A percentile compares a stretch with the other conserved stretches of the same genome.
Evolutionary conservation across 176 grass and related monocot genomes (phyloP).

Genomic region (barley (Hordeum vulgare)): DNA sequence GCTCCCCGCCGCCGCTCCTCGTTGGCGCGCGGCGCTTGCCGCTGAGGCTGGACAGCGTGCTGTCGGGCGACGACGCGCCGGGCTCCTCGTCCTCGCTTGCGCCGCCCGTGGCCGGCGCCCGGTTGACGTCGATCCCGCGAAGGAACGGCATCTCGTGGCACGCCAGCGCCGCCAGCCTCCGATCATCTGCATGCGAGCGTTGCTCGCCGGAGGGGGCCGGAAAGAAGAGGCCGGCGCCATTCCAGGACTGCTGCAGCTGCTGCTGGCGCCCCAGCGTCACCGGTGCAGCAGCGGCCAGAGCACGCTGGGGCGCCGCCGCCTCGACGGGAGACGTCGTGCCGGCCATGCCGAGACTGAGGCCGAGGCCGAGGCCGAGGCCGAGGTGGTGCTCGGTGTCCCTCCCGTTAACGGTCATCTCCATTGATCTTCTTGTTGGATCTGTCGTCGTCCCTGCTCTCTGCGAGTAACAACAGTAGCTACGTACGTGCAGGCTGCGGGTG

Average conservation of each 20-base stretch:
- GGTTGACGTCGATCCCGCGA: slow-evolving; percentile 81
- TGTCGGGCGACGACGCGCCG: slow-evolving; percentile 65
- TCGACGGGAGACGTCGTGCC: neutral
- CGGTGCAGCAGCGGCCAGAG: neutral
- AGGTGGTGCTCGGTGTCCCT: neutral
- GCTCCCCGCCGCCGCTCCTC: neutral
- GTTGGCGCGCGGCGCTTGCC: slow-evolving; percentile 26
- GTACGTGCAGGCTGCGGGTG: neutral
- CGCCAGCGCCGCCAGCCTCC: neutral
- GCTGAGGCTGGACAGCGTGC: slow-evolving; percentile 67
- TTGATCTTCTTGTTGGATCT: neutral
- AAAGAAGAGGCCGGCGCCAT: slow-evolving; percentile 27
- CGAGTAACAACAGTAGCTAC: neutral
- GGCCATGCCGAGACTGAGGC: slow-evolving; percentile 48
- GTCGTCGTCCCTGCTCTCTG: neutral
- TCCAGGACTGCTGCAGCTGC: slow-evolving; percentile 21
- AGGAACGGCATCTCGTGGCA: slow-evolving; percentile 51
- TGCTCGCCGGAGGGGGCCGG: neutral
- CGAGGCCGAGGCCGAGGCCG: slow-evolving; percentile 7
- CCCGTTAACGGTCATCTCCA: slow-evolving; percentile 17
- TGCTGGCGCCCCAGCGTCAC: neutral
- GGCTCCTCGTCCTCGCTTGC: slow-evolving; percentile 56
- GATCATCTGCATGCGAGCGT: neutral
- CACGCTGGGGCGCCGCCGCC: neutral
- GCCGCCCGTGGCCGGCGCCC: slow-evolving; percentile 30